phyloP scores from a whole-genome alignment of 1,284 basidiomycete species.

The Thecaphora frezii region DNA sequence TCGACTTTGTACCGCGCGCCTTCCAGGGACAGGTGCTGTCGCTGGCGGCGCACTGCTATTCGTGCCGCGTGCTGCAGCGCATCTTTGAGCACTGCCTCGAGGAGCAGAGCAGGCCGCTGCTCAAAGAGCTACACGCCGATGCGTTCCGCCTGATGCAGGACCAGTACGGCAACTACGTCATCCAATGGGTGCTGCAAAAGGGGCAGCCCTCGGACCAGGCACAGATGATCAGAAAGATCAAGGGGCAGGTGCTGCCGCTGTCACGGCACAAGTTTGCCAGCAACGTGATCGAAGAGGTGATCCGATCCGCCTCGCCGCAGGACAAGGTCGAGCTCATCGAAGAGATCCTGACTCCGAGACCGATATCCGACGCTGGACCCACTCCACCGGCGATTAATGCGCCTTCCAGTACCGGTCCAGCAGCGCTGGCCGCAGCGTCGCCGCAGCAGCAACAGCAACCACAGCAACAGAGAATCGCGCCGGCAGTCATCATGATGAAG shows the following conservation, averaged over 20 bases:
- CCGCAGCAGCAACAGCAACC: too few species aligned
- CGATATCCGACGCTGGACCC: not conserved
- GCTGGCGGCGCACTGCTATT: slow-evolving; percentile 86
- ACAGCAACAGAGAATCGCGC: slow-evolving; percentile 10
- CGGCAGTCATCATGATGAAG: slow-evolving; percentile 71
- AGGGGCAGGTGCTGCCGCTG: slow-evolving; percentile 73
- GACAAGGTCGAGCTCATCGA: slow-evolving; percentile 73
- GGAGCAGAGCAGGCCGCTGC: slow-evolving; percentile 69
- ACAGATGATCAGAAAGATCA: slow-evolving; percentile 72
- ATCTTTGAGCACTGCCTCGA: slow-evolving; percentile 73
- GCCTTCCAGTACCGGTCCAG: too few species aligned
- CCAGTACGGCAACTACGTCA: slow-evolving; percentile 76
- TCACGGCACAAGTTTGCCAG: slow-evolving; percentile 85
- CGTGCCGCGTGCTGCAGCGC: slow-evolving; percentile 91
- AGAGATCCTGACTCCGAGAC: slow-evolving; percentile 70
- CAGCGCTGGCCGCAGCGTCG: too few species aligned
- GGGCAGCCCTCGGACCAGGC: slow-evolving; percentile 73
- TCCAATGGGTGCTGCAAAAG: slow-evolving; percentile 87
- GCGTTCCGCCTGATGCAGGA: slow-evolving; percentile 61
- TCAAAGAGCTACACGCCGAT: slow-evolving; percentile 81
- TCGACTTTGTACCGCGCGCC: slow-evolving; percentile 71
- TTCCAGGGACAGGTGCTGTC: slow-evolving; percentile 83
- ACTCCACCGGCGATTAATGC: too few species aligned
- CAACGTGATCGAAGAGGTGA: slow-evolving; percentile 93
- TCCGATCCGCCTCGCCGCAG: slow-evolving; percentile 69